Evolutionary conservation across 192 early-diverging fungal species (phyloP).

Genomic region (Backusella mclennaniae): DNA sequence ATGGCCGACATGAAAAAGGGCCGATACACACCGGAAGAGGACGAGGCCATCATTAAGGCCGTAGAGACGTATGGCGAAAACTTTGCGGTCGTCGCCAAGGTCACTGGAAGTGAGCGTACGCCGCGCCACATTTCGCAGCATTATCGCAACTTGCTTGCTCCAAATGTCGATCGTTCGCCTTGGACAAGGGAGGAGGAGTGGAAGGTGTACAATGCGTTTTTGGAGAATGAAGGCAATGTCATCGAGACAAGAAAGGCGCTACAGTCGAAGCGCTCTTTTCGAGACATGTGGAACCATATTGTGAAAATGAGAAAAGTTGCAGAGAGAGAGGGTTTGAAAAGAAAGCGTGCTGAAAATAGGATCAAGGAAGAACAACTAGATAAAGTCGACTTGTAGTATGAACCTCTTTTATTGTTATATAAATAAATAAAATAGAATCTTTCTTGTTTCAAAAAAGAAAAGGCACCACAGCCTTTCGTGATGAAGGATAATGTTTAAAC

Average conservation of each 20-base stretch:
- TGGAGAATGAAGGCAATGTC: not conserved
- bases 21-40: constrained; percentile 12
- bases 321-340: not conserved
- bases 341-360: too few relatives aligned
- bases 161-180: constrained; percentile 14
- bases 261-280: not conserved
- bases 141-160: constrained; percentile 21
- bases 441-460: constrained; percentile 26
- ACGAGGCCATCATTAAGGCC: constrained; percentile 13
- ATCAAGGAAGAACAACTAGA: too few relatives aligned
- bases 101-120: constrained; percentile 12
- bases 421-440: not conserved
- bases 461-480: constrained; percentile 38
- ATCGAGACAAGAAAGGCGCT: not conserved
- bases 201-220: not conserved
- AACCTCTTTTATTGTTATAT: too few relatives aligned
- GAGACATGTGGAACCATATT: constrained; percentile 33
- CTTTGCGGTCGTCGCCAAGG: constrained; percentile 18
- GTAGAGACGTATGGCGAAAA: constrained; percentile 19
- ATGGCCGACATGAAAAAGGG: constrained; percentile 11
- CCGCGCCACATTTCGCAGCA: constrained; percentile 27
- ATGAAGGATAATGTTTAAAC: constrained; percentile 29
- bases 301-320: not conserved
- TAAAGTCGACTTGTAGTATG: too few relatives aligned
- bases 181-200: constrained; percentile 22